Evolutionary conservation across 1,284 basidiomycete species (phyloP), one percentile per base, ranked within the genome.

Genomic region (Volvariella surrecta): DNA sequence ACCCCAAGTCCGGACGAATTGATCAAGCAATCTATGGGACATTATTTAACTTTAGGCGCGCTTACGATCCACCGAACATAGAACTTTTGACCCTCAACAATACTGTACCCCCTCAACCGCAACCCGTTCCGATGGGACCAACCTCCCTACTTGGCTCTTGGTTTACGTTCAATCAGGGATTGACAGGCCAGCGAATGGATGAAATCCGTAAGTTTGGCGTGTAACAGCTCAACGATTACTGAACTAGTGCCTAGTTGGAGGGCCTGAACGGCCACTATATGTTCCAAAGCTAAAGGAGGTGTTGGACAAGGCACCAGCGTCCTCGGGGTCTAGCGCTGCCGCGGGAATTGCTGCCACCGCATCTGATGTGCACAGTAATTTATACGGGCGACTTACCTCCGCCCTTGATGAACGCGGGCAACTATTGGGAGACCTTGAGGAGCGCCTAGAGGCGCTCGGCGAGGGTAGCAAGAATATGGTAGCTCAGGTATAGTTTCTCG

Each of bases 381-480:
- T 74, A 4, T 73, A 73, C 50, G 66, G 65, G 39, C 57, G 73
- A 35, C 59, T 86, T 16, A 67, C 71, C 4, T 66, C 73, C 13
- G 79, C 79, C 2, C 52, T 83, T 43, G 62, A 63, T 16, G 80
- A 86, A 56, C 62, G 82, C 61, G 81, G 82, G 80, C 82, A 45
- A 19, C 49, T 48, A 18, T 43, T n/a, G 4, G 48, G 32, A 16
- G 32, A 8, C n/a, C 13, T 35, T 43, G 82, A 79, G 13, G 74
- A 82, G 60, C 63, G 73, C 60, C 63, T 83, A 2, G 71, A 67
- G 15, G 68, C 76, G 45, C 57, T 84, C 30, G 76, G 82, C 52
- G 74, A 77, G 46, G 79, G 79, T 4, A 83, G 79, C 51, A 73
- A 68, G 52, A 72, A 66, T 48, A 80, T 85, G 79, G 70, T 76